A percentile compares a stretch with the other conserved stretches of the same genome.
These are phyloP conservation scores for Pichia cactophila DNA, from an alignment of 1,139 yeast genomes.

Conservation along the genomic window DNA sequence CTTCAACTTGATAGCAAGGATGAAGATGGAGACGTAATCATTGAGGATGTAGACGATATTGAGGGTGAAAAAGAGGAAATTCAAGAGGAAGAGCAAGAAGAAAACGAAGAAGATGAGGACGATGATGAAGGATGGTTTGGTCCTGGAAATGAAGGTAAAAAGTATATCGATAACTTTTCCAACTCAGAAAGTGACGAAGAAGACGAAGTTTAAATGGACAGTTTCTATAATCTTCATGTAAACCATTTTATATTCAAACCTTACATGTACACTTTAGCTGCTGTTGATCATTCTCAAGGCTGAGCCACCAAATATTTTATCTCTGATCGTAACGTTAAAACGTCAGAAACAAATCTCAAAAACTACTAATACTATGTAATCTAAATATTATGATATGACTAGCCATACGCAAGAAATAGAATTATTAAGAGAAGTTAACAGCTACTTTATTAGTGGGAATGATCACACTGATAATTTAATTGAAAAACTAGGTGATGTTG, in stretches of 20 bases:
- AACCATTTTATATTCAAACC: neutral
- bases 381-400: too few relatives aligned
- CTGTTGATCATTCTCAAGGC: neutral
- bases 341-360: too few relatives aligned
- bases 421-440: neutral
- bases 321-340: too few relatives aligned
- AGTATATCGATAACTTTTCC: slow-evolving; percentile 21
- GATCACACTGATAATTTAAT: slow-evolving; percentile 1
- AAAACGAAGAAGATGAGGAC: slow-evolving; percentile 29
- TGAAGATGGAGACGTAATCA: slow-evolving; percentile 18
- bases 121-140: slow-evolving; percentile 37
- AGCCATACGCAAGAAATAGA: neutral
- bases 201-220: slow-evolving; percentile 8
- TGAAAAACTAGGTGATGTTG: slow-evolving; percentile 5
- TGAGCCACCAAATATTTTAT: neutral
- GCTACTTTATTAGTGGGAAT: neutral
- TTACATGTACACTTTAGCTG: neutral
- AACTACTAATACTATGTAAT: too few relatives aligned
- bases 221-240: too few relatives aligned
- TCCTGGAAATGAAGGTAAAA: slow-evolving; percentile 28
- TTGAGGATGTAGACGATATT: slow-evolving; percentile 25
- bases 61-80: slow-evolving; percentile 15
- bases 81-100: slow-evolving; percentile 23
- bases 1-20: slow-evolving; percentile 8
- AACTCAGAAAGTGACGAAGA: slow-evolving; percentile 18